phyloP scores from a whole-genome alignment of 1,284 basidiomycete genomes.

The Filobasidium uniguttulatum region DNA sequence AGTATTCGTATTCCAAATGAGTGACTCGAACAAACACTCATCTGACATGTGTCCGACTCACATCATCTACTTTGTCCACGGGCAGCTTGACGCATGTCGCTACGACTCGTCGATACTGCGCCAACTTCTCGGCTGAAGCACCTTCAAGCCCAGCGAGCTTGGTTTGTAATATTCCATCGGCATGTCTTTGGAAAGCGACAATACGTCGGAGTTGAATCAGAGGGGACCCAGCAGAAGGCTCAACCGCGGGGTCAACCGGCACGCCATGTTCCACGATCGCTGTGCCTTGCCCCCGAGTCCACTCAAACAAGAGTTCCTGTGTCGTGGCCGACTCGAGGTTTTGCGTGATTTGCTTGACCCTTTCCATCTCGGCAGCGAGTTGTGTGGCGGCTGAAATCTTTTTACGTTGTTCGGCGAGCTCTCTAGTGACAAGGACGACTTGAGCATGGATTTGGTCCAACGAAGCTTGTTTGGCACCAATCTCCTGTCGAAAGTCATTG shows the following conservation, averaged over 20 bases:
- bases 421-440: slow-evolving; percentile 74
- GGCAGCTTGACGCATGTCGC: slow-evolving; percentile 76
- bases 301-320: slow-evolving; percentile 67
- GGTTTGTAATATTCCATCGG: slow-evolving; percentile 57
- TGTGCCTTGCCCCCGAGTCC: slow-evolving; percentile 56
- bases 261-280: slow-evolving; percentile 51
- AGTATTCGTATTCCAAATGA: too few species aligned
- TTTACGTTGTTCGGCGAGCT: slow-evolving; percentile 75
- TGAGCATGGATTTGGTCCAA: slow-evolving; percentile 74
- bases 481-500: slow-evolving; percentile 65
- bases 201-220: slow-evolving; percentile 59
- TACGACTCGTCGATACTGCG: slow-evolving; percentile 80
- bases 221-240: neutral
- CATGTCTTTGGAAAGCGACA: slow-evolving; percentile 65
- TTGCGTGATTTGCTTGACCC: slow-evolving; percentile 57
- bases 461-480: slow-evolving; percentile 71
- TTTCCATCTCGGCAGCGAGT: slow-evolving; percentile 59
- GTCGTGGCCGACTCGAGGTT: slow-evolving; percentile 66
- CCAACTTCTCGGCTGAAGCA: slow-evolving; percentile 68
- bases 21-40: too few species aligned
- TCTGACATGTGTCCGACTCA: slow-evolving; percentile 40
- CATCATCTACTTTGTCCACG: slow-evolving; percentile 75
- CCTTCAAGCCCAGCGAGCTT: slow-evolving; percentile 59
- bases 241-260: neutral
- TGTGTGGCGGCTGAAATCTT: slow-evolving; percentile 61